Evolutionary conservation across 2,329 filamentous ascomycete genomes (phyloP), one percentile per base, ranked within the genome.

Genomic region (Alternaria sp.): DNA sequence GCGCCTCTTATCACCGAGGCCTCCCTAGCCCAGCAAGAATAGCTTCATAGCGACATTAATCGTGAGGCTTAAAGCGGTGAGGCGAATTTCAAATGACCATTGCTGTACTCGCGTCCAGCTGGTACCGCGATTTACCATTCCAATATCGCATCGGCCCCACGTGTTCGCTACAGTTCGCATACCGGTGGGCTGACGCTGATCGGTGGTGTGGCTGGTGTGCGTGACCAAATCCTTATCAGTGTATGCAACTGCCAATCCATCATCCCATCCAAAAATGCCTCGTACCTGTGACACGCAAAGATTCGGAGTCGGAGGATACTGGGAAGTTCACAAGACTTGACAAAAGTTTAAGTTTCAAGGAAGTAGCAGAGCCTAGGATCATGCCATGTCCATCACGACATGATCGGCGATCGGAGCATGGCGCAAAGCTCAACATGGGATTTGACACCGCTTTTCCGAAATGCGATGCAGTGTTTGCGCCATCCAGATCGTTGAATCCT

Each of bases 191-290:
- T 33, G 20, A 50, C 41, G 60, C 54, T 56, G 57, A 63, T 63
- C 44, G 53, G 62, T 64, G 53, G 58, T 47, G 49, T 53, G 61
- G 53, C 63, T 61, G 51, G 43, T 30, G 51, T 50, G 61, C 58
- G 57, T 63, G 61, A 63, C 57, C 61, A 60, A 20, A 11, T 55
- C 28, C 57, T 63, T 60, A 63, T 63, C 61, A 56, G 21, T 60
- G 44, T 23, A 53, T 53, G 49, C 49, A 53, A 53, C 33, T 37
- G 28, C 20, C 12, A n/a, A 14, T 37, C 49, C 26, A 14, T 51
- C 14, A 51, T 33, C 12, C 26, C 37, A 41, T 41, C 28, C 18
- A 11, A 30, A 46, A 56, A 56, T 46, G 14, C 54, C 41, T 44
- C 54, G 41, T 23, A 47, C 54, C 25, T 56, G 54, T 56, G 54